Evolutionary conservation across 495 filamentous ascomycete genomes (phyloP).

Genomic region (Bacidia gigantensis): DNA sequence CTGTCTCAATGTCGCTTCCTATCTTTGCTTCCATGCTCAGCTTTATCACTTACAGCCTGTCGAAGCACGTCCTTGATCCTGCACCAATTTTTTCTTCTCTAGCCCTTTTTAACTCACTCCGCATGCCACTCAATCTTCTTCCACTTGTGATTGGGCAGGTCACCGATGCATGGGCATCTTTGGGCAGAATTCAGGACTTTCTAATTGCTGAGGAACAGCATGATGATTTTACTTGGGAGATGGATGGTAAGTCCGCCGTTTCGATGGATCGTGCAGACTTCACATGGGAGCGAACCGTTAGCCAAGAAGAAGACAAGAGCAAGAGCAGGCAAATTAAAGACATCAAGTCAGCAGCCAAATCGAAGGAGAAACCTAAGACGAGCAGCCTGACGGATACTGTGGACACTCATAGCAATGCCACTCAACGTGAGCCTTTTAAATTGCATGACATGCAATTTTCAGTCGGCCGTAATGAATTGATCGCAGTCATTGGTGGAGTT

Average conservation of each 20-base stretch:
- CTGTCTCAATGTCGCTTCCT: slow-evolving; percentile 63
- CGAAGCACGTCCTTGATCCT: slow-evolving; percentile 53
- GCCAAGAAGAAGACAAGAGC: slow-evolving; percentile 38
- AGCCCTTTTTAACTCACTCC: slow-evolving; percentile 80
- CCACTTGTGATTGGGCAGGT: slow-evolving; percentile 80
- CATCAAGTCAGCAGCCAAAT: slow-evolving; percentile 22
- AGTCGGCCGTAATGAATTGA: slow-evolving; percentile 66
- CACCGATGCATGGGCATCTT: slow-evolving; percentile 74
- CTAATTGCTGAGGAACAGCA: slow-evolving; percentile 70
- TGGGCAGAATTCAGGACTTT: slow-evolving; percentile 77
- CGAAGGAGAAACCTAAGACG: slow-evolving; percentile 21
- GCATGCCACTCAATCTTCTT: slow-evolving; percentile 77
- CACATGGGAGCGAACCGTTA: slow-evolving; percentile 76
- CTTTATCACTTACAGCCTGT: slow-evolving; percentile 83
- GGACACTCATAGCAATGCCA: slow-evolving; percentile 40
- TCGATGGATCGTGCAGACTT: slow-evolving; percentile 64
- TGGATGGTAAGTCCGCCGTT: slow-evolving; percentile 51
- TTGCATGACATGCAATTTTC: slow-evolving; percentile 60
- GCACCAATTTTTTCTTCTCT: slow-evolving; percentile 83
- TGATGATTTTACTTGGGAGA: slow-evolving; percentile 54
- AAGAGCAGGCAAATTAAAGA: slow-evolving; percentile 32
- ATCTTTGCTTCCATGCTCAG: slow-evolving; percentile 89
- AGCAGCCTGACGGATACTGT: slow-evolving; percentile 20
- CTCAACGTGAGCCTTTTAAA: slow-evolving; percentile 64
- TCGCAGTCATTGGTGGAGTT: slow-evolving; percentile 84